Evolutionary conservation across 2,329 filamentous ascomycete genomes (phyloP).

Genomic region (Aaosphaeria pasadenensis): DNA sequence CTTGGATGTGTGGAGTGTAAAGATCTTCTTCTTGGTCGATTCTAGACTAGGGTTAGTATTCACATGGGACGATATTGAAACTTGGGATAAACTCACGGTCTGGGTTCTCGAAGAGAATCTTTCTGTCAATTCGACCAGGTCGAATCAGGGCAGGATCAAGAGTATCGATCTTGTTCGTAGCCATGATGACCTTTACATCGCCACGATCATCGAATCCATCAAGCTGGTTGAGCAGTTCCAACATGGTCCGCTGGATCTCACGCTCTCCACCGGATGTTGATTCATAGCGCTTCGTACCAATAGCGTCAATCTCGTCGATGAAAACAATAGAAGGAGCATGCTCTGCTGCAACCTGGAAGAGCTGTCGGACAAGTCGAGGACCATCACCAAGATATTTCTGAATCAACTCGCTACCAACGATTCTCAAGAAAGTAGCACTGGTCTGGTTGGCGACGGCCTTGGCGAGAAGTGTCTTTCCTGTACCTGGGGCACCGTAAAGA

Average conservation of each 20-base stretch:
- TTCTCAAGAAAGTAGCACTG: conserved; percentile 96
- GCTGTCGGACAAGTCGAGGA: conserved; percentile 87
- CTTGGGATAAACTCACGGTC: conserved; percentile 52
- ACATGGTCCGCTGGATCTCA: conserved; percentile 97
- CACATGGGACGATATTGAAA: neutral
- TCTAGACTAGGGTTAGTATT: conserved; percentile 63
- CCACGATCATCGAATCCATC: conserved; percentile 98
- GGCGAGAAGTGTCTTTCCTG: conserved; percentile 91
- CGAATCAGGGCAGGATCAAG: conserved; percentile 94
- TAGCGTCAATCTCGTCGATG: conserved; percentile 98
- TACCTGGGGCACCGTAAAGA: conserved; percentile 94
- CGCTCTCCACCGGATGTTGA: conserved; percentile 95
- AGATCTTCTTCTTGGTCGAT: conserved; percentile 97
- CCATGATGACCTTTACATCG: conserved; percentile 99
- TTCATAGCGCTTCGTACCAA: conserved; percentile 98
- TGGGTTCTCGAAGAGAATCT: conserved; percentile 79
- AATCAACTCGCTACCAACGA: conserved; percentile 94
- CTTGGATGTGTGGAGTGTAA: conserved; percentile 95
- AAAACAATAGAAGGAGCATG: conserved; percentile 97
- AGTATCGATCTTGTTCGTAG: conserved; percentile 99
- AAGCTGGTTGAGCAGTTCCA: conserved; percentile 96
- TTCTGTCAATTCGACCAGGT: conserved; percentile 95
- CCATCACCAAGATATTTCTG: conserved; percentile 99
- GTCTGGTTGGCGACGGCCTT: conserved; percentile 99
- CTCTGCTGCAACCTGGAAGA: conserved; percentile 94